Base-by-base conservation (phyloP, 306 rosid species). In the Vigna hirtella region DNA sequence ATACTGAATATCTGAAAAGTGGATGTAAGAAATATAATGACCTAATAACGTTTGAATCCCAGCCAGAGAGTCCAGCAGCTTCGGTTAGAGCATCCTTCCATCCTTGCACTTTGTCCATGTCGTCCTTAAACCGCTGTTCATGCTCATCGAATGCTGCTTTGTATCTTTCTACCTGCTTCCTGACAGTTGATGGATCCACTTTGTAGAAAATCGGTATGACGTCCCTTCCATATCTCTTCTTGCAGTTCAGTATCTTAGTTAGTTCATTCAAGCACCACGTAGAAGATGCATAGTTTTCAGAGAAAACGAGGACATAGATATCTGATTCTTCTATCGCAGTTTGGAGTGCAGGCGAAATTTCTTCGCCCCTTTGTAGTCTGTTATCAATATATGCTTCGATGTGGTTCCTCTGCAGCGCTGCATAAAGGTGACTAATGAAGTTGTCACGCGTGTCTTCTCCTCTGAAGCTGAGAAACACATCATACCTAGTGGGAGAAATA, bases 141-240 rank as follows among this genome's bases (percentile, higher is more conserved):
- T 70, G 81, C 45, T 69, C 22, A 0, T 2, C 34, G 10, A 69
- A 75, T 0, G 65, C 77, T 5, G 52, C 34, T 10, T 2, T 42
- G 12, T 68, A 79, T 32, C 48, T 62, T 1, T 50, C 81, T 3
- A 9, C 53, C 4, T 74, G 81, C 3, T 79, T 1, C 18, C 79
- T 40, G 0, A 83, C 79, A 47, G 2, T 4, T 2, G 82, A 52
- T 9, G 84, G 82, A 45, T 64, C 71, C 34, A 84, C 79, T 0
- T 75, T 28, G 0, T 79, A 79, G 72, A 84, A 84, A n/a, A 84
- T 36, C 0, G 84, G 87, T 14, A 84, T 26, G 4, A 83, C 76
- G 7, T 14, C 7, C 26, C 78, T 73, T 34, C 52, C 53, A 9
- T 22, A 47, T 24, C 28, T 66, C 22, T 36, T 6, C 15, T 47